A percentile compares a stretch with the other conserved stretches of the same genome.
phyloP scores from a whole-genome alignment of 148 eudicot species.

The Chenopodium quinoa region DNA sequence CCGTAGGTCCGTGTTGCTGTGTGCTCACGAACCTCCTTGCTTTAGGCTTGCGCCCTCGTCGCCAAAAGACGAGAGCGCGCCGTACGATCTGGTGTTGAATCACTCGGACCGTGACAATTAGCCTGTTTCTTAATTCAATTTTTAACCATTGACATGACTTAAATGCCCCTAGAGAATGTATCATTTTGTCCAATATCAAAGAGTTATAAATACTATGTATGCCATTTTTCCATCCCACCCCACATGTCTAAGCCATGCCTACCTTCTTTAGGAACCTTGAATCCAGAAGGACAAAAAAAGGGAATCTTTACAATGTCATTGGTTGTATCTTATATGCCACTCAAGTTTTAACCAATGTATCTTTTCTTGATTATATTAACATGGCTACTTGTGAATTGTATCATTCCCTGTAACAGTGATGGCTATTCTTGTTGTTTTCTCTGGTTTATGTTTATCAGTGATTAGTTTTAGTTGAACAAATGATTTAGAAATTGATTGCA shows the following conservation, averaged over 20 bases:
- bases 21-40: too few species aligned
- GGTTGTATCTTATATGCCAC: not conserved
- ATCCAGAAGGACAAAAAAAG: not conserved
- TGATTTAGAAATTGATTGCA: not conserved
- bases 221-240: not conserved
- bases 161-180: too few species aligned
- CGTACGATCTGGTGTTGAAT: too few species aligned
- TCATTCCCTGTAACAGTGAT: not conserved
- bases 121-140: not conserved
- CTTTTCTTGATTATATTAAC: not conserved
- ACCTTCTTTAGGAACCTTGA: not conserved
- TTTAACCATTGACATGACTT: too few species aligned
- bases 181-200: too few species aligned
- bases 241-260: slow-evolving; percentile 1
- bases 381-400: slow-evolving; percentile 2
- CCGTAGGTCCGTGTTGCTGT: too few species aligned
- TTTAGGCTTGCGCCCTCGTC: too few species aligned
- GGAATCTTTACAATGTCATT: not conserved
- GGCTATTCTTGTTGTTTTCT: not conserved
- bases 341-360: slow-evolving; percentile 4
- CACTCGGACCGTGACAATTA: not conserved
- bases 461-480: not conserved
- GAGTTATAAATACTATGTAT: too few species aligned
- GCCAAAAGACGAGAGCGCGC: too few species aligned
- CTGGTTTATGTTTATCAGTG: not conserved